Evolutionary conservation across 108 stramenopile genomes (phyloP), one percentile per base, ranked within the genome.

Genomic region (Phaeodactylum tricornutum): DNA sequence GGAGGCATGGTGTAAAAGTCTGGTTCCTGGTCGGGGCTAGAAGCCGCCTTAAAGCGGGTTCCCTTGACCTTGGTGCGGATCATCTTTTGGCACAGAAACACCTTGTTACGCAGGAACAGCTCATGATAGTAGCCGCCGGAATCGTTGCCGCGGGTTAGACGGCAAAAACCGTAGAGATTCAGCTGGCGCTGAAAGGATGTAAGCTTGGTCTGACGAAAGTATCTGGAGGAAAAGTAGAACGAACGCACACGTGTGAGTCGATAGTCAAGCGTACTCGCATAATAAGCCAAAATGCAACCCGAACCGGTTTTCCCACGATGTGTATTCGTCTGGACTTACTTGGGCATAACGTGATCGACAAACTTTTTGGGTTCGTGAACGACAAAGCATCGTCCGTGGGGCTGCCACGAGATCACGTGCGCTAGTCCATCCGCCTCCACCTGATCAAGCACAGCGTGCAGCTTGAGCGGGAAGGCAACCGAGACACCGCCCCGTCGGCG

Each of bases 151-250:
- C 50, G 30, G 15, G 72, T 77, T 9, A 80, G 43, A 32, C 71
- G 67, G 20, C 31, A 35, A 41, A 76, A 80, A 17, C 72, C 72
- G 50, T 81, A 74, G 2, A 50, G 49, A 50, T 86, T 83, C 17
- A 89, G 70, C 55, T 93, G 87, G 19, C 92, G 49, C 51, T 93
- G 87, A 51, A 93, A 89, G 47, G 73, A 73, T n/a, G 86, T 76
- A 54, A 79, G 69, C 70, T 85, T 87, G 55, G 43, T 38, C 23
- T 62, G 61, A 11, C 57, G 51, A 26, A 66, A 59, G 42, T 74
- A 55, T n/a, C 43, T 26, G 35, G 37, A 15, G 14, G 17, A 16
- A 17, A 17, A 22, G 3, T 45, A 34, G 33, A 34, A 34, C 14
- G 33, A 34, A 34, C 9, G 33, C n/a, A n/a, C n/a, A n/a, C 23